phyloP scores from a whole-genome alignment of 1,284 basidiomycete species.

The Volvariella surrecta region DNA sequence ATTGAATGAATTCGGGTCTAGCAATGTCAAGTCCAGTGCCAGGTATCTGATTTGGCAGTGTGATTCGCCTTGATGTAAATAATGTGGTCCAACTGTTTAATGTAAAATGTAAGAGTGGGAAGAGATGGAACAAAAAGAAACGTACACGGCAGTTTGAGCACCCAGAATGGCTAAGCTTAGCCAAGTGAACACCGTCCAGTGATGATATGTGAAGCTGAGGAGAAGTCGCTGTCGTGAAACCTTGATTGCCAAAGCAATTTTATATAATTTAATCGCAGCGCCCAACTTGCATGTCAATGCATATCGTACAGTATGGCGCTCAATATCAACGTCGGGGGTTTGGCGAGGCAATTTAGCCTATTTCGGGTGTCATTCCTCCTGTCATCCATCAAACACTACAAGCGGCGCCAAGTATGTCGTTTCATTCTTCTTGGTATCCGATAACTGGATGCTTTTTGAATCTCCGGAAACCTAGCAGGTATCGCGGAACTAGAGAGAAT shows the following conservation, averaged over 20 bases:
- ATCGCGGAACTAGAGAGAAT: too few relatives aligned
- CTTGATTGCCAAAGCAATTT: neutral
- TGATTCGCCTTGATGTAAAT: slow-evolving; percentile 10
- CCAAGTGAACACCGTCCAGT: neutral
- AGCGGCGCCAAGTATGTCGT: too few relatives aligned
- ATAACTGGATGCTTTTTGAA: too few relatives aligned
- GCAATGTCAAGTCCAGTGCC: slow-evolving; percentile 13
- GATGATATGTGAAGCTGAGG: neutral
- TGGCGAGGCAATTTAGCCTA: too few relatives aligned
- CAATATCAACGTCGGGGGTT: too few relatives aligned
- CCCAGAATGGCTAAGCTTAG: neutral
- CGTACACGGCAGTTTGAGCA: slow-evolving; percentile 12
- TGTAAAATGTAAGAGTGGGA: neutral
- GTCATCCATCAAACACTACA: too few relatives aligned
- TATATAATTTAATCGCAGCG: neutral
- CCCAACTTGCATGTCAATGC: neutral
- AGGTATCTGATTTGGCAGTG: slow-evolving; percentile 8
- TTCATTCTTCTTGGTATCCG: too few relatives aligned
- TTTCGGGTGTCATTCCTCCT: too few relatives aligned
- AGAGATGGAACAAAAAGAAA: neutral
- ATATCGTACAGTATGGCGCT: too few relatives aligned
- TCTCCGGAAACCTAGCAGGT: too few relatives aligned
- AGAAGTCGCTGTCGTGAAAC: neutral
- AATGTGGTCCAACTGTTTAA: slow-evolving; percentile 12
- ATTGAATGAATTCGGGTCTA: slow-evolving; percentile 8